Evolutionary conservation across 306 rosid species (phyloP), one percentile per base, ranked within the genome.

Genomic region (Parietaria judaica): DNA sequence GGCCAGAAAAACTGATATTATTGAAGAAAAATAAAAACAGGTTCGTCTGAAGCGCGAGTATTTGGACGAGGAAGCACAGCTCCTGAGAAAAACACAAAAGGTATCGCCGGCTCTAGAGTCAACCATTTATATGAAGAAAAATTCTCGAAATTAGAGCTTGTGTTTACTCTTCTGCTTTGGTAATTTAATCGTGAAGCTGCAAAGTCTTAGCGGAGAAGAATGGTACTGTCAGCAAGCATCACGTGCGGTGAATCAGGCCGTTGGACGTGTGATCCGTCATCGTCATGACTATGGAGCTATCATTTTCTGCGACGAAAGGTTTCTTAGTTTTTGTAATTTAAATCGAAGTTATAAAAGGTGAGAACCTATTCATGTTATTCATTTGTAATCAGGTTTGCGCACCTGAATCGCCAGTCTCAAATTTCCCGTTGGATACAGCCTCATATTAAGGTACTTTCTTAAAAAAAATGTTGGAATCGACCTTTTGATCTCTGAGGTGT

Each of bases 191-290:
- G 61, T 65, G 51, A 57, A 56, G 63, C 51, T 70, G 58, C 66
- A 81, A 81, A 76, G 54, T 85, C 72, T 91, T 60, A 85, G 82
- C 4, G 96, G 97, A 75, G 96, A 85, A 51, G 96, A 85, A 52
- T 91, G 97, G 97, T 91, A 91, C 73, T 87, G 76, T 69, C 97
- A 91, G 63, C 97, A 87, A 80, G 97, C 97, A 69, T 80, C 84
- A 52, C 82, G 95, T 71, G 97, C 97, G 51, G 96, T 91, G 76
- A 91, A 91, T 73, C 97, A 91, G 74, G 96, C 97, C 55, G 83
- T 91, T 73, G 97, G 97, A 54, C 97, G 97, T 75, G 96, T 91
- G 51, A 91, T 91, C 71, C 96, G 97, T 62, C 97, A 91, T 68
- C 92, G 96, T 58, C 79, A 87, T 75, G 97, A 91, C 79, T 91